These are phyloP conservation scores for Luvunga scandens DNA, from an alignment of 345 rosid species.

Conservation along the genomic window DNA sequence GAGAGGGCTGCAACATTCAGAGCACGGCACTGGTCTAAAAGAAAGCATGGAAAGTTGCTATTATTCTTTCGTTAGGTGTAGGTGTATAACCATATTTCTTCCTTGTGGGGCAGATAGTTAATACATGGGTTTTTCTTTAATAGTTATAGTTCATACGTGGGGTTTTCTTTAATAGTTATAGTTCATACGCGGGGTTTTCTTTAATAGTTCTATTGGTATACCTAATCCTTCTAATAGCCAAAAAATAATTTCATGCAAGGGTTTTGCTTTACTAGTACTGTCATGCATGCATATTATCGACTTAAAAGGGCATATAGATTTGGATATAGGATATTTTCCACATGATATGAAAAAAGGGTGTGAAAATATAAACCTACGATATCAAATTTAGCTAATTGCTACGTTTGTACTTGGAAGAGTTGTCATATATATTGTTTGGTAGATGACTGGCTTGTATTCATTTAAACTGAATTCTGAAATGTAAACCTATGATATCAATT, in stretches of 20 bases:
- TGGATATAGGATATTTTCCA: neutral
- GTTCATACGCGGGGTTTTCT: too few relatives aligned
- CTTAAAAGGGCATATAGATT: neutral
- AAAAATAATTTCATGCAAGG: neutral
- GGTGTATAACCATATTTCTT: neutral
- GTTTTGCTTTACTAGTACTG: neutral
- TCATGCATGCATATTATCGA: neutral
- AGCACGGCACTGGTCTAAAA: neutral
- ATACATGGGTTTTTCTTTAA: too few relatives aligned
- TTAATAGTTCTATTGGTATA: neutral
- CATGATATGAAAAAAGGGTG: neutral
- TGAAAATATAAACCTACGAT: neutral
- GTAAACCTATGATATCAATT: neutral
- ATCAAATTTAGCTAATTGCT: slow-evolving; percentile 17
- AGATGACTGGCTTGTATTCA: too few relatives aligned
- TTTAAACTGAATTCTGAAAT: neutral
- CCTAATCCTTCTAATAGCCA: neutral
- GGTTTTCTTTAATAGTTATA: neutral
- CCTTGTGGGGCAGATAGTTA: too few relatives aligned
- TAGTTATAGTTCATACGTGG: neutral
- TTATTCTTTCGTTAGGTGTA: neutral
- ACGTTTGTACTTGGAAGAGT: neutral
- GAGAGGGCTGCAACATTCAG: neutral
- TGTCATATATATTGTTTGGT: too few relatives aligned
- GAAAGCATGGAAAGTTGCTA: neutral